These are phyloP conservation scores for Grosmannia serpens DNA, from an alignment of 2,329 filamentous ascomycete genomes.

Conservation along the genomic window DNA sequence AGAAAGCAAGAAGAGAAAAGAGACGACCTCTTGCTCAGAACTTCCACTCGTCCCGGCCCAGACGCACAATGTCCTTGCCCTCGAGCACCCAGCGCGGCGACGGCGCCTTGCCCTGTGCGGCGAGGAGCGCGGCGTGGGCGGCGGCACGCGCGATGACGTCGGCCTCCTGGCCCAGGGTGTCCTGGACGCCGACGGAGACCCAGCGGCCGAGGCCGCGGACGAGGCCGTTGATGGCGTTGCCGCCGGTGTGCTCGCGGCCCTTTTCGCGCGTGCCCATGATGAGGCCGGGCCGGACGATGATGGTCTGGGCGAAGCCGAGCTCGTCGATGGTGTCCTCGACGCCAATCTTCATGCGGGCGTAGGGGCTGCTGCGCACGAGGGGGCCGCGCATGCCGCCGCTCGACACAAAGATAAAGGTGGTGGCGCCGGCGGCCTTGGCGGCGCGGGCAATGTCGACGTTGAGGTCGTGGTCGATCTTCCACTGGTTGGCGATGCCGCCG, in stretches of 20 bases:
- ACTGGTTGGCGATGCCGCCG: conserved; percentile 67
- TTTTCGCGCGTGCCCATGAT: conserved; percentile 62
- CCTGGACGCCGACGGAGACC: conserved; percentile 43
- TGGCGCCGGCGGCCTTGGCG: conserved; percentile 59
- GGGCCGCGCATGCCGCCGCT: conserved; percentile 35
- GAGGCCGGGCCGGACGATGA: conserved; percentile 63
- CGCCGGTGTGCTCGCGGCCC: conserved; percentile 36
- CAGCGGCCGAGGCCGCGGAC: conserved; percentile 40
- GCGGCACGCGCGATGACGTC: conserved; percentile 60
- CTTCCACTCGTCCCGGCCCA: conserved; percentile 51
- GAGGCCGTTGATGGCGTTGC: conserved; percentile 43
- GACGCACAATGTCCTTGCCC: conserved; percentile 49
- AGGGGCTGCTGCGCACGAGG: conserved; percentile 30
- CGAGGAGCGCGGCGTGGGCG: conserved; percentile 46
- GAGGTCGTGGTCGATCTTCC: conserved; percentile 79
- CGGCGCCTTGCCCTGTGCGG: conserved; percentile 46
- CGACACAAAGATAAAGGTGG: conserved; percentile 69
- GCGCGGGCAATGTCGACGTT: conserved; percentile 68
- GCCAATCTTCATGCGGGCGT: conserved; percentile 70
- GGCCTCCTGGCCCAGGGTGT: conserved; percentile 62
- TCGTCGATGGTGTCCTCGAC: conserved; percentile 67
- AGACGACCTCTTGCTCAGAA: neutral
- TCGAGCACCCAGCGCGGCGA: conserved; percentile 50
- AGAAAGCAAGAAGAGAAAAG: neutral
- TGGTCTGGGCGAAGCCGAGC: conserved; percentile 63